Conservation (phyloP, 2,329 filamentous ascomycete genomes). For the Cyphellophora europaea region DNA sequence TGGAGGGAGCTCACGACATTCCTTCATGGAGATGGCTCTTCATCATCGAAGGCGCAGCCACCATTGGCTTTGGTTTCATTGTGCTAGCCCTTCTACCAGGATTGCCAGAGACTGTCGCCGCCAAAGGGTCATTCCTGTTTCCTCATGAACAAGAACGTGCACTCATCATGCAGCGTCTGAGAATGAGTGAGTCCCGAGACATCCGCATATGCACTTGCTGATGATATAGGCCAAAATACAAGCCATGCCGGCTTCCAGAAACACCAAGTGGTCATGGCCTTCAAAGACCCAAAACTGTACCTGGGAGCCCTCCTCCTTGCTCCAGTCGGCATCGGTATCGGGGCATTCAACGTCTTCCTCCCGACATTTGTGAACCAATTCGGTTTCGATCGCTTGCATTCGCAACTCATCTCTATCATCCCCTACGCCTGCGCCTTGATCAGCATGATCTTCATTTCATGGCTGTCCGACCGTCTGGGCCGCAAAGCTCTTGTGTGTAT, state of each 20-base stretch:
- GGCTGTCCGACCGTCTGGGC: slow-evolving; percentile 1
- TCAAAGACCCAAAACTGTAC: slow-evolving; percentile 8
- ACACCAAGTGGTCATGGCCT: slow-evolving; percentile 3
- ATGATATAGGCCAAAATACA: slow-evolving; percentile 5
- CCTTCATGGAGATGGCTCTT: slow-evolving; percentile 57
- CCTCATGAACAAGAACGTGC: not conserved
- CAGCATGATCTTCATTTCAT: not conserved
- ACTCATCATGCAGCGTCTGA: slow-evolving; percentile 2
- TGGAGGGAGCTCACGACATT: slow-evolving; percentile 53
- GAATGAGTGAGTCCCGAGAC: too few species aligned
- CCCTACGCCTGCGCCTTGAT: slow-evolving; percentile 6
- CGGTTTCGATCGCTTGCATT: slow-evolving; percentile 1
- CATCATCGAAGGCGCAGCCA: slow-evolving; percentile 33
- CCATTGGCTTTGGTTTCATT: slow-evolving; percentile 29
- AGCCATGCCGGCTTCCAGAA: not conserved
- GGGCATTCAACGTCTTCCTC: slow-evolving; percentile 4
- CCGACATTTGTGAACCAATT: slow-evolving; percentile 8
- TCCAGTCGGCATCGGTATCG: slow-evolving; percentile 2
- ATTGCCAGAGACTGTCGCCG: slow-evolving; percentile 2
- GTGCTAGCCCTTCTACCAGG: slow-evolving; percentile 57
- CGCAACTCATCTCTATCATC: slow-evolving; percentile 7
- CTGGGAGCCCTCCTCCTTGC: slow-evolving; percentile 3
- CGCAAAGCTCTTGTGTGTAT: not conserved
- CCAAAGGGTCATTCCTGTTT: slow-evolving; percentile 3
- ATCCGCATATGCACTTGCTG: too few species aligned